A percentile compares a stretch with the other conserved stretches of the same genome.
phyloP scores from a whole-genome alignment of 164 flowering plant species.

The Nelumbo lutea region DNA sequence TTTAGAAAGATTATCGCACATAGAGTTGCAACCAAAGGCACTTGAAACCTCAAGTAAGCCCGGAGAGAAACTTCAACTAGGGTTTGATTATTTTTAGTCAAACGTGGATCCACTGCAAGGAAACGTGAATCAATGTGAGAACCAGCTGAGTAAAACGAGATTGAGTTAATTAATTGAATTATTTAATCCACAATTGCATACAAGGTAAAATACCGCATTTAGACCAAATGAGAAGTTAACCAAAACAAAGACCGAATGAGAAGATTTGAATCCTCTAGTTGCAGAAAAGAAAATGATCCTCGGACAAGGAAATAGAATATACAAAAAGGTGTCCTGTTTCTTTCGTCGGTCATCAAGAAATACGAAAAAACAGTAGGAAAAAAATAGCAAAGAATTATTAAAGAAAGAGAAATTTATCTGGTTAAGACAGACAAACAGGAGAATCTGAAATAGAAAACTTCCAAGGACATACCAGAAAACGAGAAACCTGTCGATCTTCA shows the following conservation, averaged over 20 bases:
- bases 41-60: slow-evolving; percentile 13
- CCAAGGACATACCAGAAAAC: slow-evolving; percentile 16
- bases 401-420: background rate
- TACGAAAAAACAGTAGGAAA: slow-evolving; percentile 6
- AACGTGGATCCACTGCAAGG: slow-evolving; percentile 26
- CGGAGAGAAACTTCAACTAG: slow-evolving; percentile 3
- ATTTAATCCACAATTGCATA: slow-evolving; percentile 10
- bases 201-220: slow-evolving; percentile 17
- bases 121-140: slow-evolving; percentile 21
- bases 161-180: slow-evolving; percentile 18
- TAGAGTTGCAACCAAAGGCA: slow-evolving; percentile 8
- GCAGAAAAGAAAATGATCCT: slow-evolving; percentile 4
- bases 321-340: slow-evolving; percentile 14
- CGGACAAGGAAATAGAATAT: slow-evolving; percentile 30
- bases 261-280: too few species aligned
- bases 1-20: slow-evolving; percentile 29
- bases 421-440: slow-evolving; percentile 14
- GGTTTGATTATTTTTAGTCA: slow-evolving; percentile 26
- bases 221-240: slow-evolving; percentile 9
- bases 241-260: background rate
- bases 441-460: slow-evolving; percentile 13
- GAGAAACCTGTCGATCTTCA: slow-evolving; percentile 17
- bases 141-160: slow-evolving; percentile 35
- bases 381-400: background rate
- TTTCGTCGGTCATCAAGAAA: slow-evolving; percentile 16